Percentiles rank a stretch among this genome's conserved stretches.
These are phyloP conservation scores for Sporobolomyces phaffii DNA, from an alignment of 768 basidiomycete genomes.

Conservation along the genomic window DNA sequence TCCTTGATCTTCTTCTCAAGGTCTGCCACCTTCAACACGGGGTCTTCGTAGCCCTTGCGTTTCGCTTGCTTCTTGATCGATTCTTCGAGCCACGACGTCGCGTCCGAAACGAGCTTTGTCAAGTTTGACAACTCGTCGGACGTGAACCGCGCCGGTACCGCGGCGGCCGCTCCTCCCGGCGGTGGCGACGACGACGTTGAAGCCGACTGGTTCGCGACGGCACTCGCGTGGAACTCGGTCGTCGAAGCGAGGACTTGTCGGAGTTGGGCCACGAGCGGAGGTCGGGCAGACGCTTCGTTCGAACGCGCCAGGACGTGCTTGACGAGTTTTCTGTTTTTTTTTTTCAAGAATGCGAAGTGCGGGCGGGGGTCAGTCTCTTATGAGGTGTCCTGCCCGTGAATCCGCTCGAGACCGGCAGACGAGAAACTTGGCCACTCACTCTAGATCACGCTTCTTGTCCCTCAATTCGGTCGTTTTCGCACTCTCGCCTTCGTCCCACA, in stretches of 20 bases:
- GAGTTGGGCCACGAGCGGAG: slow-evolving; percentile 77
- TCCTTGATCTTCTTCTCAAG: slow-evolving; percentile 66
- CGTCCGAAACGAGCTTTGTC: slow-evolving; percentile 67
- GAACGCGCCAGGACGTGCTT: slow-evolving; percentile 61
- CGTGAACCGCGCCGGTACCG: slow-evolving; percentile 72
- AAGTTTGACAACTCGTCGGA: slow-evolving; percentile 74
- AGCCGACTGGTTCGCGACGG: slow-evolving; percentile 69
- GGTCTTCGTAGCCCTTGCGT: slow-evolving; percentile 68
- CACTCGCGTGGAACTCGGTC: slow-evolving; percentile 72
- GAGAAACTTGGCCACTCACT: slow-evolving; percentile 57
- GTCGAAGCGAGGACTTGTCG: slow-evolving; percentile 58
- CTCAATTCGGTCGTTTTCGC: slow-evolving; percentile 71
- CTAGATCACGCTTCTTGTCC: slow-evolving; percentile 68
- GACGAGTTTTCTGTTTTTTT: slow-evolving; percentile 78
- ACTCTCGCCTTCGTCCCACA: slow-evolving; percentile 72
- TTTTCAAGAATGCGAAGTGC: no score
- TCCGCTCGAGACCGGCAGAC: background rate
- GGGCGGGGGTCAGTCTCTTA: no score
- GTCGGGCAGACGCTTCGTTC: slow-evolving; percentile 80
- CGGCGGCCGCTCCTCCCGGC: no score
- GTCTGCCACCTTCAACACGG: slow-evolving; percentile 76
- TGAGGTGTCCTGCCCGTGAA: no score
- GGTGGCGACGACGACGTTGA: no score
- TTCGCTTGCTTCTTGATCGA: slow-evolving; percentile 75
- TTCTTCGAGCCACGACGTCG: slow-evolving; percentile 75